Evolutionary conservation across 495 filamentous ascomycete species (phyloP), one percentile per base, ranked within the genome.

Genomic region (Daldinia loculata): DNA sequence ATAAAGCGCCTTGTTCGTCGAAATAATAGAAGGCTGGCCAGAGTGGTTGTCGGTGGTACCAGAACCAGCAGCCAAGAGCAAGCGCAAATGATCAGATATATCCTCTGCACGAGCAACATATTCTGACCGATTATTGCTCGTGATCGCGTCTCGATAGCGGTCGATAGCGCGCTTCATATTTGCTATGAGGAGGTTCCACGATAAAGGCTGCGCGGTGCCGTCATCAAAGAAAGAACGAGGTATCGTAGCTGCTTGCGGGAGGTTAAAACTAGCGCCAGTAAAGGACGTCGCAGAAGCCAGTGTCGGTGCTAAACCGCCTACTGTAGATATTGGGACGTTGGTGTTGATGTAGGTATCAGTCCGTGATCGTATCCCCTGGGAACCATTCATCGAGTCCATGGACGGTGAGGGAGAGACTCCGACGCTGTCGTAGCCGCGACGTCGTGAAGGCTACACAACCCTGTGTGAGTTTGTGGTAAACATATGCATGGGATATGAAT

Each of bases 1-100:
- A 74, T 98, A 98, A 48, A 99, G 84, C 2, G 92, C 90, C 80
- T 97, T 97, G 80, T 99, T 99, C 7, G 93, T 94, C 7, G 93
- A 95, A 60, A 99, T 99, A 76, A 98, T 98, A n/a, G 95, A 98
- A 30, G 96, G 95, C 69, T 97, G 95, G 50, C 96, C 96, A 11
- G 95, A 99, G 77, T 99, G 95, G 73, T 98, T 98, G 77, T 99
- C 95, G 1, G 95, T 99, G 3, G 95, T 98, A 56, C 93, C 93
- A 8, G 95, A 99, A 4, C 94, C 95, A 55, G 96, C 96, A 32
- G 93, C 93, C 45, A 99, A 87, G n/a, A 99, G 86, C 74, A 98
- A 86, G 43, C 95, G 91, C 45, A 98, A 84, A 79, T 98, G 94
- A 76, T 99, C 96, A 30, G 95, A 98, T 57, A 99, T 97, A 75